Evolutionary conservation across 106 monocot genomes (phyloP), one percentile per base, ranked within the genome.

Genomic region (Platanthera zijinensis): DNA sequence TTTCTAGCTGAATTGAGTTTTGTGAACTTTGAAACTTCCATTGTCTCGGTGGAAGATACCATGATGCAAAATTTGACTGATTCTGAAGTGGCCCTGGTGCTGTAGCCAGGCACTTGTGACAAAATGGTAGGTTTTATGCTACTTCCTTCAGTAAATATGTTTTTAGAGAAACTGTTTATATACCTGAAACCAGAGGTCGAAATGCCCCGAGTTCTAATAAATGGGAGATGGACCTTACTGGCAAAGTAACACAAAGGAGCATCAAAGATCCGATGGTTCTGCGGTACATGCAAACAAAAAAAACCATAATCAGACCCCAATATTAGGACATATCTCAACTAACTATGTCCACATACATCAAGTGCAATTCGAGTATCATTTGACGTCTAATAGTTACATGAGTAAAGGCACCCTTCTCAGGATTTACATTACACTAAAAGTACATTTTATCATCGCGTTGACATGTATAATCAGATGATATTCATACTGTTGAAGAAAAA

Each of bases 261-360:
- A 70, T 48, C 66, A 48, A 70, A 70, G 4, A 32, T 67, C 48
- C n/a, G 6, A 70, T 45, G 48, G 48, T 48, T 70, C 70, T 70
- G 70, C 48, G 13, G 48, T 70, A 48, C 47, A 70, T 48, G 48
- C 48, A 53, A 39, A 39, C 39, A 39, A 66, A 66, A 12, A 15
- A 66, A 66, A 30, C 0, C 66, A 66, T 3, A 66, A 32, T 66
- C 66, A 66, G 30, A 11, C 7, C 18, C 7, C 59, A 13, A 19
- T n/a, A 59, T 15, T 59, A 59, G 59, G 59, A 6, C n/a, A 59
- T 59, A 39, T 39, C 39, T 39, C 39, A 39, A 39, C 39, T 39
- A 39, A 39, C 39, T 1, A 39, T 39, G 39, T 39, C 39, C 39
- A 39, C 39, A 39, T 39, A 39, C 39, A 39, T 39, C 39, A 39